phyloP scores from a whole-genome alignment of 2,329 filamentous ascomycete species.

The Drechslerella dactyloides region DNA sequence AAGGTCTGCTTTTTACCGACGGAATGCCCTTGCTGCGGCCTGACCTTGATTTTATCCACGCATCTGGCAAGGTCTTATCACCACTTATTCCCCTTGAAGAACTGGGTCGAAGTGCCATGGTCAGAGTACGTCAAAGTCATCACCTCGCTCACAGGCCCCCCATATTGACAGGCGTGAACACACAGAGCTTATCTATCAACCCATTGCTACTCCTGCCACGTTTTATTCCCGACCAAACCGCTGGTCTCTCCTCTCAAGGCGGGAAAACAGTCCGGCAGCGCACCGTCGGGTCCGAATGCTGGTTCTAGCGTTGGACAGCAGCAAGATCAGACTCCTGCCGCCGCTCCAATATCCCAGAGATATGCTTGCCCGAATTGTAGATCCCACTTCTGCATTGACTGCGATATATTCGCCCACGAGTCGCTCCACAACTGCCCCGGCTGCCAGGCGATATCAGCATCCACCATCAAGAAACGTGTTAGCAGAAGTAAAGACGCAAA shows the following conservation, averaged over 20 bases:
- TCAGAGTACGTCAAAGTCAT: slow-evolving; percentile 58
- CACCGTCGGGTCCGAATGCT: background rate
- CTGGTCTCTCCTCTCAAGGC: slow-evolving; percentile 51
- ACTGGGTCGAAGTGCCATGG: slow-evolving; percentile 93
- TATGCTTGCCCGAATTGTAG: slow-evolving; percentile 89
- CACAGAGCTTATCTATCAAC: slow-evolving; percentile 64
- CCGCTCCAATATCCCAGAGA: slow-evolving; percentile 60
- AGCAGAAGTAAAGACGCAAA: background rate
- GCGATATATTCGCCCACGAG: slow-evolving; percentile 93
- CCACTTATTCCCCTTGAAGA: slow-evolving; percentile 85
- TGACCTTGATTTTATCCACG: slow-evolving; percentile 92
- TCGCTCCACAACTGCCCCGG: slow-evolving; percentile 95
- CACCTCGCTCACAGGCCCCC: too few species aligned
- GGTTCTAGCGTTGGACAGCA: slow-evolving; percentile 56
- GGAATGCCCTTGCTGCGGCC: slow-evolving; percentile 86
- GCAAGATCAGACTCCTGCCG: slow-evolving; percentile 8
- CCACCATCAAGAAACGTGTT: slow-evolving; percentile 9
- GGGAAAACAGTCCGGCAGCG: background rate
- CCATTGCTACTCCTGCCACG: slow-evolving; percentile 79
- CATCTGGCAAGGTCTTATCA: slow-evolving; percentile 92
- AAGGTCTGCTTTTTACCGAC: slow-evolving; percentile 90
- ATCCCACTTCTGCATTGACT: slow-evolving; percentile 96
- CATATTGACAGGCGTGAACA: background rate
- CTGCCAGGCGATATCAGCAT: slow-evolving; percentile 64
- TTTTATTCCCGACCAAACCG: slow-evolving; percentile 67